Percentiles rank a stretch among this genome's conserved stretches.
Conservation (phyloP, 1,284 basidiomycete species). For the Phlebopus sp. region DNA sequence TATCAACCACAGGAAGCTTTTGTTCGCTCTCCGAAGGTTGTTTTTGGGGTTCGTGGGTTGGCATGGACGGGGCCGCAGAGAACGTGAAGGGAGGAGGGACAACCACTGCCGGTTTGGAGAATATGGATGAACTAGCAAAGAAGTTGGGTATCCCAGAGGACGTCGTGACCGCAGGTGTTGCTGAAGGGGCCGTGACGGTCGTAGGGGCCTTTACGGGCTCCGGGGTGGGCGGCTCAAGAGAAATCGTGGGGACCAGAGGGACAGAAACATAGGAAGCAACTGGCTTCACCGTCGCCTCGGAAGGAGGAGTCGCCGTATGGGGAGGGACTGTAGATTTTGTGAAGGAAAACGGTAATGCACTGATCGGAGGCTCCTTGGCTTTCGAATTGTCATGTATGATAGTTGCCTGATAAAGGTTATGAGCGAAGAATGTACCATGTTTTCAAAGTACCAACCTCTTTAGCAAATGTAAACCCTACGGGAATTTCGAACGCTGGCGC, state of each 20-base stretch:
- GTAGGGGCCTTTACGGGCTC: slow-evolving; percentile 18
- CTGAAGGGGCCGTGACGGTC: slow-evolving; percentile 14
- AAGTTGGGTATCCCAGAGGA: slow-evolving; percentile 45
- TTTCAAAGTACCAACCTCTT: slow-evolving; percentile 45
- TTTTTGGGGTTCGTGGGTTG: slow-evolving; percentile 13
- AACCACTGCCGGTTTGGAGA: slow-evolving; percentile 27
- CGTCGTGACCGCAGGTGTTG: slow-evolving; percentile 3
- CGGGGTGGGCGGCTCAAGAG: slow-evolving; percentile 31
- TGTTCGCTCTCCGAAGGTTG: slow-evolving; percentile 26
- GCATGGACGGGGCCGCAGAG: slow-evolving; percentile 1
- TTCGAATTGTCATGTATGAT: slow-evolving; percentile 36
- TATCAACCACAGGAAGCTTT: slow-evolving; percentile 10
- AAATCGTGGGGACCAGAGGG: slow-evolving; percentile 21
- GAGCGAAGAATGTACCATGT: slow-evolving; percentile 5
- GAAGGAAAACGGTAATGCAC: slow-evolving; percentile 64
- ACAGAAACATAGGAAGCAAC: slow-evolving; percentile 4
- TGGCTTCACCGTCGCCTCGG: slow-evolving; percentile 4
- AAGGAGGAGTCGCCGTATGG: slow-evolving; percentile 1
- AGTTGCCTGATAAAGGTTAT: slow-evolving; percentile 27
- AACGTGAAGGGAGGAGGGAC: slow-evolving; percentile 9
- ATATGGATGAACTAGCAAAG: slow-evolving; percentile 41
- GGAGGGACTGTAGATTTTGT: slow-evolving; percentile 32
- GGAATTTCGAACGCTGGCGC: slow-evolving; percentile 58
- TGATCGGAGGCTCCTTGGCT: slow-evolving; percentile 66
- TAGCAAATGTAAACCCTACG: slow-evolving; percentile 64